These are phyloP conservation scores for Dendrocalamus sinicus DNA, from an alignment of 176 grass and related monocot genomes.

Conservation along the genomic window DNA sequence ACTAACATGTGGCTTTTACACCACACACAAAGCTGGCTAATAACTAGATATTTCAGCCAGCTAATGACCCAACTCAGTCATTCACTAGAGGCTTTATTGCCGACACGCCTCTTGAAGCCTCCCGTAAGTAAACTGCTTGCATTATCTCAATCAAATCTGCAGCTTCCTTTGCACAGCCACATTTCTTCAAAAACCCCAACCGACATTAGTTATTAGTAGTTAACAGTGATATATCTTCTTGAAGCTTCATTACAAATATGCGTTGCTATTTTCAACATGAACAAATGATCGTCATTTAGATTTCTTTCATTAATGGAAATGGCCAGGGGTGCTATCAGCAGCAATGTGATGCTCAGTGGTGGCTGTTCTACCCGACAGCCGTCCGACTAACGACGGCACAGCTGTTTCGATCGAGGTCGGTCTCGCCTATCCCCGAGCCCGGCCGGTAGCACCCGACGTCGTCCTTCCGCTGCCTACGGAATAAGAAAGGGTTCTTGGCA, in stretches of 20 bases:
- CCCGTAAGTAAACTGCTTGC: slow-evolving; percentile 30
- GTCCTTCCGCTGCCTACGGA: slow-evolving; percentile 30
- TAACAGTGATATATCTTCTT: too few relatives aligned
- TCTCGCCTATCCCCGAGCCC: slow-evolving; percentile 7
- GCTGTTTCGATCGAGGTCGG: slow-evolving; percentile 38
- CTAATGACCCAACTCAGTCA: too few relatives aligned
- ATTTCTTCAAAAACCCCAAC: slow-evolving; percentile 68
- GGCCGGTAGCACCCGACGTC: background rate
- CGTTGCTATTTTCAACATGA: too few relatives aligned
- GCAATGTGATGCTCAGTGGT: background rate
- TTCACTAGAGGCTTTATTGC: too few relatives aligned
- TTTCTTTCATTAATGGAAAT: background rate
- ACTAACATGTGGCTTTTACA: too few relatives aligned
- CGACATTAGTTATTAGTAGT: too few relatives aligned
- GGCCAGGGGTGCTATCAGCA: background rate
- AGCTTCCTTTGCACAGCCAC: slow-evolving; percentile 64
- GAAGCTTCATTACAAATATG: too few relatives aligned
- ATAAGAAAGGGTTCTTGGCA: slow-evolving; percentile 58
- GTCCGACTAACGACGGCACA: slow-evolving; percentile 20
- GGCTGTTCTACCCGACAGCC: slow-evolving; percentile 35
- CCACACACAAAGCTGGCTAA: too few relatives aligned
- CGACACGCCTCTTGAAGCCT: too few relatives aligned
- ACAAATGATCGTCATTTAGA: background rate
- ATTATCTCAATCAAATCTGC: slow-evolving; percentile 68
- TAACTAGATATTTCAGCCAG: too few relatives aligned